Percentiles rank a stretch among this genome's conserved stretches.
Evolutionary conservation across 2,329 filamentous ascomycete species (phyloP).

Genomic region (Venturia asperata): DNA sequence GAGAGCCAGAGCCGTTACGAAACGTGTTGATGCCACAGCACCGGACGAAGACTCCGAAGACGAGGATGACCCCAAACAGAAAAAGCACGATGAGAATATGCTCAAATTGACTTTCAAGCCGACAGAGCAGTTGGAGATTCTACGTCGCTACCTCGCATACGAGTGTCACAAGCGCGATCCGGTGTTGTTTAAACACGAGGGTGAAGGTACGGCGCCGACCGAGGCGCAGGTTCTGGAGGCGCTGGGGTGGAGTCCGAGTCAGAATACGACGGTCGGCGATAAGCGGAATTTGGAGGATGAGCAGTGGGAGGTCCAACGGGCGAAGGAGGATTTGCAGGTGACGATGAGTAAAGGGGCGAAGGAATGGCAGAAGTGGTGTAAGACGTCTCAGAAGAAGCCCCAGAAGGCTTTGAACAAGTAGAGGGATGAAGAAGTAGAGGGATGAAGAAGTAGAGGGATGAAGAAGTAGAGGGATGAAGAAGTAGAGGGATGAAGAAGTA

Average conservation of each 20-base stretch:
- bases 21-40: constrained; percentile 29
- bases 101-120: constrained; percentile 34
- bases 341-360: constrained; percentile 35
- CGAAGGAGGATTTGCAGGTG: constrained; percentile 36
- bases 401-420: constrained; percentile 36
- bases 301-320: constrained; percentile 36
- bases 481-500: too few relatives aligned
- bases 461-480: too few relatives aligned
- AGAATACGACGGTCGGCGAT: constrained; percentile 23
- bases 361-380: constrained; percentile 38
- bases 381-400: constrained; percentile 33
- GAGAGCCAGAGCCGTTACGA: constrained; percentile 35
- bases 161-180: constrained; percentile 33
- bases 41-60: not conserved
- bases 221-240: constrained; percentile 38
- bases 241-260: constrained; percentile 38
- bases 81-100: constrained; percentile 20
- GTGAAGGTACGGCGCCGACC: constrained; percentile 27
- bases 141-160: constrained; percentile 35
- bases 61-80: not conserved
- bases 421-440: not conserved
- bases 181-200: constrained; percentile 29
- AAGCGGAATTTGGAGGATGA: constrained; percentile 40
- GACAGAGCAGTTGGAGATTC: constrained; percentile 31
- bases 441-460: too few relatives aligned